These are phyloP conservation scores for Funneliformis geosporum DNA, from an alignment of 192 early-diverging fungal genomes.

Conservation along the genomic window DNA sequence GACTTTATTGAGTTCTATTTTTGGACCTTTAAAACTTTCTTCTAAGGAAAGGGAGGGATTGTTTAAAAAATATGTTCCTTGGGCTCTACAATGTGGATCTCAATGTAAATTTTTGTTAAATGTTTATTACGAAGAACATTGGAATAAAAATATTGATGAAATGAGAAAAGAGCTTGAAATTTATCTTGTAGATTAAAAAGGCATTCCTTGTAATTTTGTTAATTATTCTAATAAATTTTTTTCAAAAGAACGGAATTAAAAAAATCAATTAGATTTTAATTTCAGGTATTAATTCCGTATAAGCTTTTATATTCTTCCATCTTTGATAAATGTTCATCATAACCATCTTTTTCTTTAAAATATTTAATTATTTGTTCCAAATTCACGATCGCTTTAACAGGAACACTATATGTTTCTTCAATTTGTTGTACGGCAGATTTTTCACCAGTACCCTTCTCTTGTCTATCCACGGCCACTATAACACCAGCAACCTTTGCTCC, in stretches of 20 bases:
- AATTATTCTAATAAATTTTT: not conserved
- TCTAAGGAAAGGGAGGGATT: constrained; percentile 61
- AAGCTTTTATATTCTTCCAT: constrained; percentile 81
- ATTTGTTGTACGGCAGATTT: constrained; percentile 92
- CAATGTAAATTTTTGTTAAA: constrained; percentile 79
- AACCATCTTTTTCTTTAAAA: constrained; percentile 70
- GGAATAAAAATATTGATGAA: constrained; percentile 64
- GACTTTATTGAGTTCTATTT: constrained; percentile 74
- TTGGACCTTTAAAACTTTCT: constrained; percentile 77
- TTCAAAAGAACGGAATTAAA: no score
- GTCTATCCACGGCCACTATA: constrained; percentile 90
- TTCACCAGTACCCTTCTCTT: constrained; percentile 71
- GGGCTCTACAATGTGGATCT: constrained; percentile 86
- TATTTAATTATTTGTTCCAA: constrained; percentile 88
- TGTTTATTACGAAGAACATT: constrained; percentile 86
- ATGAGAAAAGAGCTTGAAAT: constrained; percentile 79
- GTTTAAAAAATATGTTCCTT: constrained; percentile 78
- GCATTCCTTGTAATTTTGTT: not conserved
- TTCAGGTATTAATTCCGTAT: constrained; percentile 68
- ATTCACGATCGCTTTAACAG: constrained; percentile 84
- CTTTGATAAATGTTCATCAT: constrained; percentile 59
- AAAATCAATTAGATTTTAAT: no score
- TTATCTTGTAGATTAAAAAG: constrained; percentile 23
- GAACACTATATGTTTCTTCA: constrained; percentile 72
- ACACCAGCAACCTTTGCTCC: constrained; percentile 81